Evolutionary conservation across 1,284 basidiomycete genomes (phyloP).

Genomic region (Psilocybe mexicana): DNA sequence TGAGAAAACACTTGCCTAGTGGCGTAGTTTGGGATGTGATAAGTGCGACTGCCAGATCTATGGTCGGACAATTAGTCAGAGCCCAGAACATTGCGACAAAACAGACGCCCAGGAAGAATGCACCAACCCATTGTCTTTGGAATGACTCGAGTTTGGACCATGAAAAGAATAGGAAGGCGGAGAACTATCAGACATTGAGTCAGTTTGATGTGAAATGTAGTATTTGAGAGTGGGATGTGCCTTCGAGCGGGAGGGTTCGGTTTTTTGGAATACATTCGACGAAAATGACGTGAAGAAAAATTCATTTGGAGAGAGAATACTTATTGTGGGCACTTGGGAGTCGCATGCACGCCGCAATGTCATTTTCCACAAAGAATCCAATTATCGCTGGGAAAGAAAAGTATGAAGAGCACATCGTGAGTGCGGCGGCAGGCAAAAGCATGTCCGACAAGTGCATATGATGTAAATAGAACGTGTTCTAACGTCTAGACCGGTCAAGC

Average conservation of each 20-base stretch:
- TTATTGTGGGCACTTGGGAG: constrained; percentile 8
- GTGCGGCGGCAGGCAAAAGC: constrained; percentile 12
- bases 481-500: background rate
- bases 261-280: constrained; percentile 14
- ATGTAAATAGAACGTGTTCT: background rate
- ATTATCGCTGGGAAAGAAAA: constrained; percentile 14
- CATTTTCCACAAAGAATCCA: constrained; percentile 5
- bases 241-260: constrained; percentile 16
- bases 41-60: constrained; percentile 36
- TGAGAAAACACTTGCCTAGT: constrained; percentile 29
- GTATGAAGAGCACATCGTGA: background rate
- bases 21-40: constrained; percentile 39
- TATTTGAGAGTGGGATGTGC: constrained; percentile 21
- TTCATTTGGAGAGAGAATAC: constrained; percentile 2
- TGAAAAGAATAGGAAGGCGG: constrained; percentile 33
- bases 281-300: background rate
- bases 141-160: constrained; percentile 38
- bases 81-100: background rate
- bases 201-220: constrained; percentile 16
- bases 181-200: constrained; percentile 24
- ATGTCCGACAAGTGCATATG: constrained; percentile 23
- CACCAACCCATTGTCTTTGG: constrained; percentile 36
- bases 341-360: constrained; percentile 19
- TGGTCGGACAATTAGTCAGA: constrained; percentile 2
- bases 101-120: constrained; percentile 6